Base-by-base conservation (phyloP, 352 stramenopile species). In the Blastocystis sp. region DNA sequence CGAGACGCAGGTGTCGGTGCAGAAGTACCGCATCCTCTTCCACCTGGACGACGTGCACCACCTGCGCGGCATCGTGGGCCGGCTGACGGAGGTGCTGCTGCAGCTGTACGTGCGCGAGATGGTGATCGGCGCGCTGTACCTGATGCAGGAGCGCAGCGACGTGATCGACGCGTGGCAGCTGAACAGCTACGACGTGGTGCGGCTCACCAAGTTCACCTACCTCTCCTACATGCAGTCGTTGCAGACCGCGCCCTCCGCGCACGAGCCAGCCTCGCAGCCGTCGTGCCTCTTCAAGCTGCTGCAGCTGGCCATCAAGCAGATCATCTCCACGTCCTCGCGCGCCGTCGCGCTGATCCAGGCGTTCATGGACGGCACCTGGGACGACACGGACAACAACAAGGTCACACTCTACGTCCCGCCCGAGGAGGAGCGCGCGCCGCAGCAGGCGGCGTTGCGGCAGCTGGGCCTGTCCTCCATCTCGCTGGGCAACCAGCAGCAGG, bases 321-420 rank as follows among this genome's bases (percentile, higher is more conserved):
- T 62, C n/a, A 59, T 84, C 10, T 48, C n/a, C 9, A 59, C 40
- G 11, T 67, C 48, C 2, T 28, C n/a, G 41, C 74, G 60, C 28
- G 74, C 48, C 2, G 0, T 62, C 21, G 41, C 56, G 40, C 60
- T 84, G 23, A 84, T 84, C 53, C 74, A 84, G 34, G 28, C 74
- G 7, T 84, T 67, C 56, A 84, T 84, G 74, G 74, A 84, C 41
- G 38, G 74, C 38, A 84, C 74, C 1, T 84, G 74, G 74, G 74
- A 84, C 48, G 56, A 84, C 23, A 84, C 56, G n/a, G 74, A 84
- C 53, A 84, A 84, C 21, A 84, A 84, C 61, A 52, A 67, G 19
- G 74, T 84, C 11, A 84, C 40, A 19, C 38, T 84, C 4, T 84
- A 67, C 45, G 60, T 56, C 2, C 48, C 56, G 23, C 48, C 48